Conservation (phyloP, 2,329 filamentous ascomycete genomes). For the Davidsoniella australis region DNA sequence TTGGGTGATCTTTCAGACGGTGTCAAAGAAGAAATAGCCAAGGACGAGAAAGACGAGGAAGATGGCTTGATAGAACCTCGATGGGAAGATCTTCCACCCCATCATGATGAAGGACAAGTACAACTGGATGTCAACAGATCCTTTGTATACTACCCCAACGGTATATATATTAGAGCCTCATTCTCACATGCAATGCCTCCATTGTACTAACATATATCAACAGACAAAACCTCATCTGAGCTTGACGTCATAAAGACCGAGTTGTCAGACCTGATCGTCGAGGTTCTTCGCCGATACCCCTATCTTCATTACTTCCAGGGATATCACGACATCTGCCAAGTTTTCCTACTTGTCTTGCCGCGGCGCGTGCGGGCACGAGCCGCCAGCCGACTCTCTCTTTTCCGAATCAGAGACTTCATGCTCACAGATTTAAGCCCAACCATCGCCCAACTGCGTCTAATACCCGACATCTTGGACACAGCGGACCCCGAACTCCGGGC, state of each 20-base stretch:
- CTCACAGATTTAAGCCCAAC: constrained; percentile 71
- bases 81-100: constrained; percentile 52
- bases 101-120: constrained; percentile 82
- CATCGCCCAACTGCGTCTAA: constrained; percentile 66
- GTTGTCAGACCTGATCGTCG: constrained; percentile 63
- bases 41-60: constrained; percentile 12
- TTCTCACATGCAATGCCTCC: constrained; percentile 2
- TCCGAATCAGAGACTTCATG: constrained; percentile 96
- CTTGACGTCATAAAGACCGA: constrained; percentile 55
- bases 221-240: constrained; percentile 35
- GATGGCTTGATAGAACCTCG: background rate
- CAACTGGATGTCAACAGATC: constrained; percentile 82
- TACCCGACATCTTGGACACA: constrained; percentile 61
- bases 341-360: constrained; percentile 73
- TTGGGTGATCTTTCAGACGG: constrained; percentile 24
- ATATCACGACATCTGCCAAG: constrained; percentile 96
- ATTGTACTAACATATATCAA: background rate
- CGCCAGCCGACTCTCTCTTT: constrained; percentile 65
- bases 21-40: constrained; percentile 14
- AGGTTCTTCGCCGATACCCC: constrained; percentile 64
- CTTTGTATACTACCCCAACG: constrained; percentile 89
- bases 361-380: constrained; percentile 40
- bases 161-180: constrained; percentile 30
- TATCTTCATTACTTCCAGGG: constrained; percentile 93
- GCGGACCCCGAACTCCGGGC: constrained; percentile 54